A percentile compares a stretch with the other conserved stretches of the same genome.
Conservation (phyloP, 2,329 filamentous ascomycete genomes). For the Tothia fuscella region DNA sequence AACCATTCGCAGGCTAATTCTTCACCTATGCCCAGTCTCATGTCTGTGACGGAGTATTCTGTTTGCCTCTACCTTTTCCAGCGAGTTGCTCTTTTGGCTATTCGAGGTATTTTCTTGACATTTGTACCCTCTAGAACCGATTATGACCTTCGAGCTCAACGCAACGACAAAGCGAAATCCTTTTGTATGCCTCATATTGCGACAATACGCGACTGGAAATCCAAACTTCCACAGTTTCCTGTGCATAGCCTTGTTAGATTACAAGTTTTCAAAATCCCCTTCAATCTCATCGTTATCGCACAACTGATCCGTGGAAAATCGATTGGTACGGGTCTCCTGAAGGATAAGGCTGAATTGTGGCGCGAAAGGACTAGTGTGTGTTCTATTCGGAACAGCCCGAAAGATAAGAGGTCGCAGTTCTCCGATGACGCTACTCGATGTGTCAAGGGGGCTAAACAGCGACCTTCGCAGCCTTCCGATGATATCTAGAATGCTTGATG, state of each 20-base stretch:
- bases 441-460: too few species aligned
- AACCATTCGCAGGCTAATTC: constrained; percentile 33
- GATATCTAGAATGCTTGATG: constrained; percentile 34
- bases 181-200: background rate
- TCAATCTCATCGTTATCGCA: constrained; percentile 41
- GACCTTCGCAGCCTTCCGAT: constrained; percentile 36
- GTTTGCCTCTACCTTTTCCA: constrained; percentile 40
- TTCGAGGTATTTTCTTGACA: constrained; percentile 37
- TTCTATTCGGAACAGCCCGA: too few species aligned
- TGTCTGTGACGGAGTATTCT: constrained; percentile 43
- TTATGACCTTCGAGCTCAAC: too few species aligned
- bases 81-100: constrained; percentile 42
- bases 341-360: too few species aligned
- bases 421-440: too few species aligned
- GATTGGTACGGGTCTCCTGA: too few species aligned
- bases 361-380: too few species aligned
- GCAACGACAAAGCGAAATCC: background rate
- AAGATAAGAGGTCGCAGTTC: too few species aligned
- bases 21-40: constrained; percentile 16
- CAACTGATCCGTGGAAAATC: too few species aligned
- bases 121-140: background rate
- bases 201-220: background rate
- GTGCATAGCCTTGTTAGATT: background rate
- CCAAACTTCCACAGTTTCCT: background rate
- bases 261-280: background rate